These are phyloP conservation scores for Phyllosticta capitalensis DNA, from an alignment of 2,329 filamentous ascomycete species.

Conservation along the genomic window DNA sequence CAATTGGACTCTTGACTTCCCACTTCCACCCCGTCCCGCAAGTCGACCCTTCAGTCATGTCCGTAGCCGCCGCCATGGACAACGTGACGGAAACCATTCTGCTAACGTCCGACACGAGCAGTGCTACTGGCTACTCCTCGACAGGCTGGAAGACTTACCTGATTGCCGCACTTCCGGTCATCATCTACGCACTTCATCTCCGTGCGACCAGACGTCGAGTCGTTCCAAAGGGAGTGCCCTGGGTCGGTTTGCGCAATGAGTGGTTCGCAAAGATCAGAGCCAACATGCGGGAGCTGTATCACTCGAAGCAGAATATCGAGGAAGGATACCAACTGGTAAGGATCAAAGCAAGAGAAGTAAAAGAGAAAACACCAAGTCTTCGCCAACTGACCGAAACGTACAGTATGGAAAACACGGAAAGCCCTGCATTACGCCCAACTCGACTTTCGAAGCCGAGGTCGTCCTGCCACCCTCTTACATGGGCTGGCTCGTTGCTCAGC, in stretches of 20 bases:
- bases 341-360: neutral
- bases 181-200: neutral
- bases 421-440: neutral
- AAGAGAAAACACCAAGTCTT: neutral
- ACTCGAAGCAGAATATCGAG: neutral
- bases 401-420: neutral
- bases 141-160: neutral
- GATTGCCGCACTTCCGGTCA: neutral
- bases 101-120: neutral
- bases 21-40: neutral
- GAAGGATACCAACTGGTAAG: neutral
- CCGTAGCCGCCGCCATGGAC: neutral
- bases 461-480: constrained; percentile 1
- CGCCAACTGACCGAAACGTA: neutral
- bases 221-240: neutral
- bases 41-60: neutral
- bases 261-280: neutral
- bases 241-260: neutral
- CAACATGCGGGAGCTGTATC: neutral
- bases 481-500: constrained; percentile 2
- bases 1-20: neutral
- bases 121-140: neutral
- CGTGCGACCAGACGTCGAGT: neutral
- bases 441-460: neutral
- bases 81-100: neutral